phyloP scores from a whole-genome alignment of 2,329 filamentous ascomycete species.

The Juglanconis oblonga region DNA sequence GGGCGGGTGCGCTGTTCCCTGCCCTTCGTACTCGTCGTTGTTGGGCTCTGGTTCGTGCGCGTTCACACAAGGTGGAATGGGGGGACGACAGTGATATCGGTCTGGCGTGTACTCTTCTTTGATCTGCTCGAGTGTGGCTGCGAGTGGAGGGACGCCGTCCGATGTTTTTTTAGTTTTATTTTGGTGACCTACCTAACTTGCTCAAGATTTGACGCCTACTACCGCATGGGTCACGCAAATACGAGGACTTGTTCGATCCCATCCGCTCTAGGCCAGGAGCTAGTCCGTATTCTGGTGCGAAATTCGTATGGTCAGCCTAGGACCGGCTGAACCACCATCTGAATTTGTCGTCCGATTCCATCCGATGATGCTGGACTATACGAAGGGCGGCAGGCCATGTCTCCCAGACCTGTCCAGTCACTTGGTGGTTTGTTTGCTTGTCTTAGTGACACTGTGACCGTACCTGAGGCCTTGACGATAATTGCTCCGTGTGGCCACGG shows the following conservation, averaged over 20 bases:
- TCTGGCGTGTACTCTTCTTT: conserved; percentile 3
- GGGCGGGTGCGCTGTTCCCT: background rate
- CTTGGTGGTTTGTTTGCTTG: background rate
- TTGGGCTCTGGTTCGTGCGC: background rate
- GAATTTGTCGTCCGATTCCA: background rate
- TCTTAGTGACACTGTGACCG: background rate
- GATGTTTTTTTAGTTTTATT: background rate
- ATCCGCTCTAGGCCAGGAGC: background rate
- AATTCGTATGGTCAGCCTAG: background rate
- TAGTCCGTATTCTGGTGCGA: background rate
- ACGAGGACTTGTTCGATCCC: background rate
- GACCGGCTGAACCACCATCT: background rate
- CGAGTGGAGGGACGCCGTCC: background rate
- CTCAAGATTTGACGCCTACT: background rate
- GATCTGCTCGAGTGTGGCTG: conserved; percentile 10
- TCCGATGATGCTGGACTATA: background rate
- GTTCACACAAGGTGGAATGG: background rate
- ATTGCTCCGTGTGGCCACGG: background rate
- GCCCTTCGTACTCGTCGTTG: background rate
- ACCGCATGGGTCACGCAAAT: conserved; percentile 9
- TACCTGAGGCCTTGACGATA: background rate
- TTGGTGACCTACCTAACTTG: background rate
- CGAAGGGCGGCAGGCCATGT: background rate
- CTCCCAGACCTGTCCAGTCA: background rate
- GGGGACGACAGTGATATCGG: background rate